Conservation (phyloP, 768 basidiomycete genomes). For the Coprinopsis cinerea region DNA sequence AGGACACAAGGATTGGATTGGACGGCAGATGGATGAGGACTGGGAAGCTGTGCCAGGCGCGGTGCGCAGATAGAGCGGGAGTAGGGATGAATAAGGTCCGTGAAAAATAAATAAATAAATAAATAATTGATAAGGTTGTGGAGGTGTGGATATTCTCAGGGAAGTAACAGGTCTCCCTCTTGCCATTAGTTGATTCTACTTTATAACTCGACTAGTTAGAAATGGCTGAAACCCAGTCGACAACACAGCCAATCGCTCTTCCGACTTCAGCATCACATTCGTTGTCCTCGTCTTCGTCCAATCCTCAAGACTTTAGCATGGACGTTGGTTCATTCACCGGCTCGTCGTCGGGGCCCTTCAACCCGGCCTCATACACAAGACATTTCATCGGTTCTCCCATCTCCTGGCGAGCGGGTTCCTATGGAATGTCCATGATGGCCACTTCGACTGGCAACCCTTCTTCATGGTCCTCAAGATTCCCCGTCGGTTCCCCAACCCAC, state of each 20-base stretch:
- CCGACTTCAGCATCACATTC: constrained; percentile 21
- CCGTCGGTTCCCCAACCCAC: constrained; percentile 11
- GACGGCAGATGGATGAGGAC: constrained; percentile 1
- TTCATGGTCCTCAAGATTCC: constrained; percentile 46
- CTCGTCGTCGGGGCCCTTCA: constrained; percentile 44
- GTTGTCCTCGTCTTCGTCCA: constrained; percentile 10
- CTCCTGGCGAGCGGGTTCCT: constrained; percentile 66
- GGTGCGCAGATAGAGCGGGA: not conserved
- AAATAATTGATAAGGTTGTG: constrained; percentile 4
- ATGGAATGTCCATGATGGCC: constrained; percentile 28
- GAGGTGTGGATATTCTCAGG: too few relatives aligned
- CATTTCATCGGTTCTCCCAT: constrained; percentile 68
- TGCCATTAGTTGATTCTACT: constrained; percentile 5
- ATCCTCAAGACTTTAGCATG: constrained; percentile 29
- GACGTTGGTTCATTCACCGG: constrained; percentile 48
- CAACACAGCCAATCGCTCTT: constrained; percentile 44
- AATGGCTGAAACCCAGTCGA: constrained; percentile 18
- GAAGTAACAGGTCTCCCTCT: not conserved
- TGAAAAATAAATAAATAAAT: constrained; percentile 11
- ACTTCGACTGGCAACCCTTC: constrained; percentile 40
- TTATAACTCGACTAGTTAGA: constrained; percentile 8
- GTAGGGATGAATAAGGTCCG: not conserved
- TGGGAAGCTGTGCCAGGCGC: not conserved
- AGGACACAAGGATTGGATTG: too few relatives aligned
- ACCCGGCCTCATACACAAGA: constrained; percentile 60